Conservation (phyloP, 2,329 filamentous ascomycete genomes). For the Fusarium verrucosum region DNA sequence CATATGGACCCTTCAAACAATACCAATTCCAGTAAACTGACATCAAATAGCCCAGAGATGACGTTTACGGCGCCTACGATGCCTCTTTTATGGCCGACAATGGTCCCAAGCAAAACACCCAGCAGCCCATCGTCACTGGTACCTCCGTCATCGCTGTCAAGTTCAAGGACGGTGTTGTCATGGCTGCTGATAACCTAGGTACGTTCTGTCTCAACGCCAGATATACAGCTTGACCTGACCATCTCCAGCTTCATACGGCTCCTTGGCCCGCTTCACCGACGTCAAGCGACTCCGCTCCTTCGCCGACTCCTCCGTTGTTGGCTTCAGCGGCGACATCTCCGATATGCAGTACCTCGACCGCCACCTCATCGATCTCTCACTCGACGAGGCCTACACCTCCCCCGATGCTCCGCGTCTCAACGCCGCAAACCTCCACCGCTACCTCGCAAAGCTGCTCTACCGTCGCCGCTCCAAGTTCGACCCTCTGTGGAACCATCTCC, state of each 20-base stretch:
- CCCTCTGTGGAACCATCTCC: constrained; percentile 94
- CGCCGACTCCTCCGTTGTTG: constrained; percentile 83
- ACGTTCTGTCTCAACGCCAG: constrained; percentile 43
- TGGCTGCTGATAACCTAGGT: constrained; percentile 97
- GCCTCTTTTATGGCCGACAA: constrained; percentile 78
- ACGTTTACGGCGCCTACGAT: constrained; percentile 95
- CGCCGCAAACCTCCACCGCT: constrained; percentile 95
- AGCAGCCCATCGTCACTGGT: constrained; percentile 92
- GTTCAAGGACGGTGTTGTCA: constrained; percentile 95
- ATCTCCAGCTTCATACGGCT: constrained; percentile 87
- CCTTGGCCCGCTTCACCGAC: constrained; percentile 93
- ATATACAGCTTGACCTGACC: constrained; percentile 8
- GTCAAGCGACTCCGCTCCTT: constrained; percentile 95
- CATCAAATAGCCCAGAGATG: constrained; percentile 82
- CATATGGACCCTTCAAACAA: background rate
- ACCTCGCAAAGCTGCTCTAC: constrained; percentile 96
- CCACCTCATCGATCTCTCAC: constrained; percentile 84
- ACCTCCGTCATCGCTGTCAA: constrained; percentile 96
- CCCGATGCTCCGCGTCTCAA: constrained; percentile 66
- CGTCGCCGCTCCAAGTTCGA: constrained; percentile 94
- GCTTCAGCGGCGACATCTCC: constrained; percentile 95
- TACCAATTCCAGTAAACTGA: constrained; percentile 9
- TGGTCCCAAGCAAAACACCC: constrained; percentile 84
- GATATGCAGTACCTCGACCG: constrained; percentile 99
- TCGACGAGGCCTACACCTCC: constrained; percentile 83